A percentile compares a stretch with the other conserved stretches of the same genome.
These are phyloP conservation scores for Oryza coarctata DNA, from an alignment of 176 grass and related monocot species.

Conservation along the genomic window DNA sequence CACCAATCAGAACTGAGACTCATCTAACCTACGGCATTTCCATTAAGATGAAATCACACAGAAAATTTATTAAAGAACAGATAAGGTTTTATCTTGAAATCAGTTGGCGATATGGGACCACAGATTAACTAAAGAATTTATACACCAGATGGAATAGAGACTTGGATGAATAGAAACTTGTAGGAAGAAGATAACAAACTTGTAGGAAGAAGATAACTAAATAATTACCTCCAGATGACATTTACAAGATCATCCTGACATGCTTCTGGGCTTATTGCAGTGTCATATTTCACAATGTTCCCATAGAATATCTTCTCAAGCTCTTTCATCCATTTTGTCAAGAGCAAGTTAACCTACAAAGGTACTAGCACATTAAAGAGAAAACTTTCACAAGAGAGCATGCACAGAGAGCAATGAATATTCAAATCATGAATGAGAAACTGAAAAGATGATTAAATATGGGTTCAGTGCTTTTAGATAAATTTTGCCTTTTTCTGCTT, in stretches of 20 bases:
- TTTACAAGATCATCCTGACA: constrained; percentile 85
- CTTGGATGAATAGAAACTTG: neutral
- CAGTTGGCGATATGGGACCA: neutral
- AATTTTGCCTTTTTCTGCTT: neutral
- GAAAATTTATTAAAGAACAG: neutral
- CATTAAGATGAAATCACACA: neutral
- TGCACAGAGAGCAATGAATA: constrained; percentile 5
- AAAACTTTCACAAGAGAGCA: constrained; percentile 18
- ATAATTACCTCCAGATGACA: constrained; percentile 87
- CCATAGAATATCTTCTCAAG: constrained; percentile 99
- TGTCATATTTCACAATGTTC: constrained; percentile 93
- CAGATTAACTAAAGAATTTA: neutral
- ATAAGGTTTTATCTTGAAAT: neutral
- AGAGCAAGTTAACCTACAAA: constrained; percentile 87
- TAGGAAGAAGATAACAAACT: constrained; percentile 2
- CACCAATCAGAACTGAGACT: neutral
- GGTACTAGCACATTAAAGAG: neutral
- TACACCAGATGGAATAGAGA: neutral
- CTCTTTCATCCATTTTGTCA: constrained; percentile 99
- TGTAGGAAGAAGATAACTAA: constrained; percentile 13
- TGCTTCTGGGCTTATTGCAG: constrained; percentile 72
- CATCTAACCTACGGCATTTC: neutral
- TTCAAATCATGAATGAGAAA: constrained; percentile 21
- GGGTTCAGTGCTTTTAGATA: neutral
- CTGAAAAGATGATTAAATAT: constrained; percentile 8